phyloP scores from a whole-genome alignment of 345 rosid species.

The Psidium guajava region DNA sequence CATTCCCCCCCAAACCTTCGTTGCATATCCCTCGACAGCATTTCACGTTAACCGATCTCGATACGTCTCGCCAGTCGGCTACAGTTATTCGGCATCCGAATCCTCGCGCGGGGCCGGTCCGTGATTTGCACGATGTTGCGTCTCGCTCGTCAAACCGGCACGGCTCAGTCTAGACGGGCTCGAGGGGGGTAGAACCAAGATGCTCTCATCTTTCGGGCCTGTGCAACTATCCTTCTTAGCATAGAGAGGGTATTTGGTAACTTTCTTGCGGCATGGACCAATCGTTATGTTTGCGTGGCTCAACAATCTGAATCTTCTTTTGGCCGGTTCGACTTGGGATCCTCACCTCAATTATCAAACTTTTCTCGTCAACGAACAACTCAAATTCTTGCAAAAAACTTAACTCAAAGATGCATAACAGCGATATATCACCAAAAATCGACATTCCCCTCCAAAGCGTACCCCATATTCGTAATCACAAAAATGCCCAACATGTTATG shows the following conservation, averaged over 20 bases:
- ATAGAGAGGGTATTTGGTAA: rapidly evolving
- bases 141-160: background rate
- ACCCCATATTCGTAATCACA: background rate
- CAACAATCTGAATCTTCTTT: background rate
- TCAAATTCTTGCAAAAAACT: background rate
- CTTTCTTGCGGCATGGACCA: rapidly evolving
- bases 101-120: background rate
- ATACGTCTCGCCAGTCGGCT: background rate
- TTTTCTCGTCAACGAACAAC: too few relatives aligned
- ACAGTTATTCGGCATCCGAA: background rate
- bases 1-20: background rate
- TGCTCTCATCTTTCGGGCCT: background rate
- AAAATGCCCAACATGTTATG: background rate
- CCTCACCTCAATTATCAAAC: too few relatives aligned
- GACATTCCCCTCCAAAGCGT: rapidly evolving
- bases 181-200: background rate
- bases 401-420: too few relatives aligned
- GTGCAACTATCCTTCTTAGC: background rate
- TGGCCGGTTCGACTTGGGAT: too few relatives aligned
- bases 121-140: background rate
- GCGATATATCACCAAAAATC: too few relatives aligned
- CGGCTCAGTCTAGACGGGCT: too few relatives aligned
- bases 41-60: background rate
- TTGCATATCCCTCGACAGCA: background rate
- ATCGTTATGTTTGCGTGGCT: background rate